These are phyloP conservation scores for Dendrobium huoshanense DNA, from an alignment of 106 monocot genomes.

Conservation along the genomic window DNA sequence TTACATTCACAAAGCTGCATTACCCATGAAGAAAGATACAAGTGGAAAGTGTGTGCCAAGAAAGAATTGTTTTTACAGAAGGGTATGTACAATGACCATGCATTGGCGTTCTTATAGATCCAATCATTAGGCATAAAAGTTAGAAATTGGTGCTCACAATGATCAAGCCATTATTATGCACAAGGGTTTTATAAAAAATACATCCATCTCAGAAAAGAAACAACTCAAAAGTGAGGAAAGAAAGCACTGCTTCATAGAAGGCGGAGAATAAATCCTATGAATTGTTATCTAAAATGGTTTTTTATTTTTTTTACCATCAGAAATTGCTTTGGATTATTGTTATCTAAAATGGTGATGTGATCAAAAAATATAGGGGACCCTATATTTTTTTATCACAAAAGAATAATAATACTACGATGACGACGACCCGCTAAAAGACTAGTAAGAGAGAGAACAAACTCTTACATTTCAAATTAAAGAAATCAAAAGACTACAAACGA, in stretches of 20 bases:
- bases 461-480: no score
- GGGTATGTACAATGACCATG: not conserved
- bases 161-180: not conserved
- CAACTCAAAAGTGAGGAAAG: not conserved
- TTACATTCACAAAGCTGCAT: not conserved
- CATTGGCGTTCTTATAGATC: not conserved
- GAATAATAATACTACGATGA: no score
- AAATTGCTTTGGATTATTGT: not conserved
- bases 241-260: not conserved
- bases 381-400: no score
- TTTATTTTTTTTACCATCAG: no score
- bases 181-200: not conserved
- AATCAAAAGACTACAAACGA: no score
- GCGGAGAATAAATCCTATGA: not conserved
- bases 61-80: not conserved
- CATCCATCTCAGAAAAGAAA: not conserved
- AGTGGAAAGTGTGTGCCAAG: not conserved
- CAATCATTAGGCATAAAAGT: not conserved
- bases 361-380: no score
- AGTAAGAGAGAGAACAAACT: no score
- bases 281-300: not conserved
- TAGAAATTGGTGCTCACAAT: not conserved
- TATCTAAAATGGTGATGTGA: not conserved
- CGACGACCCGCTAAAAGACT: no score
- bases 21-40: not conserved